Evolutionary conservation across 2,329 filamentous ascomycete species (phyloP).

Genomic region (Pseudogymnoascus sp.): DNA sequence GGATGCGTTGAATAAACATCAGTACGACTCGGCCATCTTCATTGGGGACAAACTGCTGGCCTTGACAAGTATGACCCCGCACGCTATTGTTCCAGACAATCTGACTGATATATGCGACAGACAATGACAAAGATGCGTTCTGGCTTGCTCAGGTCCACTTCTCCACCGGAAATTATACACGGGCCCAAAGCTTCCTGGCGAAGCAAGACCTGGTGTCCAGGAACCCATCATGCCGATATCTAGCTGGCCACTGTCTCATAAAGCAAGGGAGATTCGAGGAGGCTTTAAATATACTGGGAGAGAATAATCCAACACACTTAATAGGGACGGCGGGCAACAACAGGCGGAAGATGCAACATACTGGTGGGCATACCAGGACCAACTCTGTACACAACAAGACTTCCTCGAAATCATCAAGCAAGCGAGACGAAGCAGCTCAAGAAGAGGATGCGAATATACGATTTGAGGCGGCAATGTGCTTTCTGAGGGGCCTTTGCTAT

Average conservation of each 20-base stretch:
- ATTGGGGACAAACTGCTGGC: slow-evolving; percentile 95
- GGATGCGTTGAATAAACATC: slow-evolving; percentile 89
- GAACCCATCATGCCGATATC: slow-evolving; percentile 82
- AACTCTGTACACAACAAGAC: slow-evolving; percentile 40
- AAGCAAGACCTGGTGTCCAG: slow-evolving; percentile 73
- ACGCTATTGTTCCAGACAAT: not conserved
- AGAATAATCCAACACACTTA: slow-evolving; percentile 87
- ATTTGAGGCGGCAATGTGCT: slow-evolving; percentile 97
- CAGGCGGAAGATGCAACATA: slow-evolving; percentile 62
- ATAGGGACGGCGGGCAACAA: slow-evolving; percentile 58
- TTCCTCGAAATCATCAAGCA: slow-evolving; percentile 22
- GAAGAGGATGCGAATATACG: slow-evolving; percentile 69
- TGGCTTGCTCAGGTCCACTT: slow-evolving; percentile 99
- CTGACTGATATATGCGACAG: slow-evolving; percentile 37
- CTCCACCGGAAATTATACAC: slow-evolving; percentile 86
- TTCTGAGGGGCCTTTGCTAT: slow-evolving; percentile 84
- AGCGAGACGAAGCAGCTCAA: slow-evolving; percentile 27
- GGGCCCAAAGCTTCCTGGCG: slow-evolving; percentile 77
- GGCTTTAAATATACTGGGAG: slow-evolving; percentile 75
- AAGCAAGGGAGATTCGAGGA: slow-evolving; percentile 88
- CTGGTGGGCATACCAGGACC: slow-evolving; percentile 43
- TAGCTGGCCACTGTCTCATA: slow-evolving; percentile 88
- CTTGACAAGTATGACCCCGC: slow-evolving; percentile 63
- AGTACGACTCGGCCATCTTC: slow-evolving; percentile 94
- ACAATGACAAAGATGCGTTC: slow-evolving; percentile 88